Evolutionary conservation across 1,284 basidiomycete species (phyloP).

Genomic region (Coniferiporia weirii): DNA sequence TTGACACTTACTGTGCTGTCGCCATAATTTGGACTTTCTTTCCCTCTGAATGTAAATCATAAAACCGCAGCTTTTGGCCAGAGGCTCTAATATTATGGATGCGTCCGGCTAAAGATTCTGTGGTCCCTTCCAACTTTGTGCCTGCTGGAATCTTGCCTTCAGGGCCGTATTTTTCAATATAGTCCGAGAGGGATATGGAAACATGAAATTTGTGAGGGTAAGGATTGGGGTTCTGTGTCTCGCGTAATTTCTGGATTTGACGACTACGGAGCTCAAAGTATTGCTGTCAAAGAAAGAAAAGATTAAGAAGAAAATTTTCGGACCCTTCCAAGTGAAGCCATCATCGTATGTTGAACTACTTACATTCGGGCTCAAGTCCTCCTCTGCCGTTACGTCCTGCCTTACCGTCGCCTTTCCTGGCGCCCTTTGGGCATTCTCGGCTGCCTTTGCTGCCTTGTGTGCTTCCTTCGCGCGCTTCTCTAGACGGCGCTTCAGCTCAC

Average conservation of each 20-base stretch:
- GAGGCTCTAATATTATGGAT: constrained; percentile 87
- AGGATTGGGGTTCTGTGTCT: constrained; percentile 84
- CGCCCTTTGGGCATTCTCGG: constrained; percentile 38
- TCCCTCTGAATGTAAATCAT: constrained; percentile 93
- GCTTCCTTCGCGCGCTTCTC: constrained; percentile 85
- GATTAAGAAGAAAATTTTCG: not conserved
- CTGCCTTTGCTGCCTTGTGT: constrained; percentile 75
- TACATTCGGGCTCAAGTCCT: constrained; percentile 80
- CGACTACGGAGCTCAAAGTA: constrained; percentile 93
- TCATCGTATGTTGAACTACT: constrained; percentile 25
- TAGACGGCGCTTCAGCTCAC: constrained; percentile 87
- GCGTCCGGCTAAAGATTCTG: constrained; percentile 77
- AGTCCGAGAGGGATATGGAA: constrained; percentile 70
- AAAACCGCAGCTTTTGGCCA: constrained; percentile 87
- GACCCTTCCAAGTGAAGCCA: no score
- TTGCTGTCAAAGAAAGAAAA: constrained; percentile 52
- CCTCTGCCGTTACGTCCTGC: constrained; percentile 48
- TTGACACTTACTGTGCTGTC: constrained; percentile 66
- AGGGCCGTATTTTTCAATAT: constrained; percentile 71
- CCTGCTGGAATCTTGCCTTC: constrained; percentile 69
- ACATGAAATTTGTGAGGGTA: constrained; percentile 99
- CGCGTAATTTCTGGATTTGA: constrained; percentile 82
- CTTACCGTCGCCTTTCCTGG: constrained; percentile 31
- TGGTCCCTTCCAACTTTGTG: constrained; percentile 46
- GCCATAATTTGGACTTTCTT: constrained; percentile 96